Conservation (phyloP, 768 basidiomycete genomes). For the Psilocybe cyanescens region DNA sequence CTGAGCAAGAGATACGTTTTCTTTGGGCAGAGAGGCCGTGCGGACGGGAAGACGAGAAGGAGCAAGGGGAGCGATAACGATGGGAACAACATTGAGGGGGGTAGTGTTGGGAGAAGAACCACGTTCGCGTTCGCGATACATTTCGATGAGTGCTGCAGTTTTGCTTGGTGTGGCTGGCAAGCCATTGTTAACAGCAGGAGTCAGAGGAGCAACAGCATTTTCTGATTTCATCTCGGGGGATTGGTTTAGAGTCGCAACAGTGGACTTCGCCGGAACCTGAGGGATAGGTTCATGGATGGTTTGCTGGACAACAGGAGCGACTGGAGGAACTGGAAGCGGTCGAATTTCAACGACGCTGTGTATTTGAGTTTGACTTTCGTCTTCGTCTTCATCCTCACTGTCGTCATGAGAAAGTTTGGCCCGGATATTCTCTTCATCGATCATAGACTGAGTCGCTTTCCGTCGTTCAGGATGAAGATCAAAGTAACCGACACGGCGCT, state of each 20-base stretch:
- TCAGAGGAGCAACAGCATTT: conserved; percentile 9
- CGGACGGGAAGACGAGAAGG: conserved; percentile 47
- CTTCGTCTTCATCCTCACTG: conserved; percentile 35
- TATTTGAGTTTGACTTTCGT: conserved; percentile 20
- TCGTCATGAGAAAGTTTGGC: conserved; percentile 41
- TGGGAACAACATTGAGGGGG: conserved; percentile 20
- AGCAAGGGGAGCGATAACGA: conserved; percentile 35
- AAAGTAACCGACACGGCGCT: conserved; percentile 69
- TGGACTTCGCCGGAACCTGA: conserved; percentile 17
- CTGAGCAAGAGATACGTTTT: conserved; percentile 20
- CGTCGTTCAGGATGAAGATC: conserved; percentile 79
- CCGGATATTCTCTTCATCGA: conserved; percentile 37
- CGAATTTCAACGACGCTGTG: conserved; percentile 22
- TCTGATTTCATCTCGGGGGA: conserved; percentile 13
- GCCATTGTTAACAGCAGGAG: conserved; percentile 12
- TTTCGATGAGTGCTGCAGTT: conserved; percentile 81
- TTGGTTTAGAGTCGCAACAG: conserved; percentile 19
- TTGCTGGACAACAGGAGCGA: conserved; percentile 20
- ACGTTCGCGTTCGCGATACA: conserved; percentile 79
- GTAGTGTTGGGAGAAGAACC: conserved; percentile 34
- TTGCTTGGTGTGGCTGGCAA: conserved; percentile 47
- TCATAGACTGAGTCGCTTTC: conserved; percentile 32
- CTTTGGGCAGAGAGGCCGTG: conserved; percentile 25
- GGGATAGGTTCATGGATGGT: conserved; percentile 21
- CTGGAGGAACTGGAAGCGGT: conserved; percentile 31